A percentile compares a stretch with the other conserved stretches of the same genome.
phyloP scores from a whole-genome alignment of 2,329 filamentous ascomycete species.

The Penicillium sp. region DNA sequence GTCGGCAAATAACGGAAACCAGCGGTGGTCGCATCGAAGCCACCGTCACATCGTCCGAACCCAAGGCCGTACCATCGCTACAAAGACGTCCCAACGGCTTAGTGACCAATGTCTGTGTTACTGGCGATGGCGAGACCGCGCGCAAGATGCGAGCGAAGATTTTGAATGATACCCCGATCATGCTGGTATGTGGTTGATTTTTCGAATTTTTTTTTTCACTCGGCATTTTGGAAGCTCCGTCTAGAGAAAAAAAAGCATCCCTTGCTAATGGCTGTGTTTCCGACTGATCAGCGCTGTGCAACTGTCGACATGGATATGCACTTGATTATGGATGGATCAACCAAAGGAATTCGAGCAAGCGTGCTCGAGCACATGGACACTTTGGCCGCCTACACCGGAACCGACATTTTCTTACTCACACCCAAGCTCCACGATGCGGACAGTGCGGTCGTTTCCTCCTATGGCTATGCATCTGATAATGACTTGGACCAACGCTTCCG shows the following conservation, averaged over 20 bases:
- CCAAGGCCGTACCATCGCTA: constrained; percentile 60
- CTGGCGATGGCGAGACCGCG: constrained; percentile 81
- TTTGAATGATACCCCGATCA: constrained; percentile 86
- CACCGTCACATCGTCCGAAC: constrained; percentile 77
- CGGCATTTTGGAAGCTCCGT: constrained; percentile 1
- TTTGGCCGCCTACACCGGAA: constrained; percentile 83
- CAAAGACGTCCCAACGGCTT: constrained; percentile 55
- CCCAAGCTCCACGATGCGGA: constrained; percentile 81
- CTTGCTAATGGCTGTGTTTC: constrained; percentile 20
- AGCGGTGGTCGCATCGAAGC: constrained; percentile 75
- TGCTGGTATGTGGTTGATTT: constrained; percentile 66
- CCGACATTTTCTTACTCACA: constrained; percentile 93
- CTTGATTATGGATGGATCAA: constrained; percentile 75
- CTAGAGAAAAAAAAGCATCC: not conserved
- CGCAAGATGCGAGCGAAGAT: constrained; percentile 88
- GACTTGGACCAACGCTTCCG: constrained; percentile 85
- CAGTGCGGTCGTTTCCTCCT: constrained; percentile 70
- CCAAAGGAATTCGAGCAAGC: constrained; percentile 67
- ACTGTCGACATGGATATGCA: constrained; percentile 91
- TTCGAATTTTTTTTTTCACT: constrained; percentile 17
- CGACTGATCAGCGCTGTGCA: constrained; percentile 70
- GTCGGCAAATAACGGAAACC: constrained; percentile 73
- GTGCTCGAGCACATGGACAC: constrained; percentile 84
- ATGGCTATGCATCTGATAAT: constrained; percentile 74
- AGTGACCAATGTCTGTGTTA: constrained; percentile 87